These are phyloP conservation scores for Backusella luteola DNA, from an alignment of 192 early-diverging fungal species.

Conservation along the genomic window DNA sequence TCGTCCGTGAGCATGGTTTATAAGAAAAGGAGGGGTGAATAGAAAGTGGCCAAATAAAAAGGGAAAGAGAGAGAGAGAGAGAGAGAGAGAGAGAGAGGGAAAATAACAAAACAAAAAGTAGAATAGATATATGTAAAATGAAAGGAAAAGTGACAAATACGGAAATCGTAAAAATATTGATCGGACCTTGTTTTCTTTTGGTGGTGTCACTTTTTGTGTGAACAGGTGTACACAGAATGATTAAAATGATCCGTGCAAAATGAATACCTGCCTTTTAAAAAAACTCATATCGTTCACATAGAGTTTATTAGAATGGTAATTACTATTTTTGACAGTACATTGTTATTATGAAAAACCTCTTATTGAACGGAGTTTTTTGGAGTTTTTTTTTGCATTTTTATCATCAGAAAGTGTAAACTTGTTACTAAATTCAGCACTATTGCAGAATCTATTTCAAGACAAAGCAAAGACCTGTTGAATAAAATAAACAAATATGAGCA, in stretches of 20 bases:
- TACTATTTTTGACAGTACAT: neutral
- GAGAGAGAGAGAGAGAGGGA: neutral
- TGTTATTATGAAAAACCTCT: neutral
- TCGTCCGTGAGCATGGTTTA: slow-evolving; percentile 11
- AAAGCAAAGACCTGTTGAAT: neutral
- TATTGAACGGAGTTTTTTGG: neutral
- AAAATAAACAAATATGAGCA: neutral
- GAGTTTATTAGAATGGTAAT: neutral
- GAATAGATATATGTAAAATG: neutral
- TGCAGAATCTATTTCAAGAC: neutral
- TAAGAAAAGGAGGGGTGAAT: slow-evolving; percentile 4
- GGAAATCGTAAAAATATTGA: neutral
- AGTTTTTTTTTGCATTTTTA: neutral
- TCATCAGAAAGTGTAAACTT: neutral
- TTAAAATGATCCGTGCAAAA: neutral
- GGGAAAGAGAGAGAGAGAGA: slow-evolving; percentile 2
- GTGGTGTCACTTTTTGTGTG: neutral
- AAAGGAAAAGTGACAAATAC: neutral
- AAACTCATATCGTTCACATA: neutral
- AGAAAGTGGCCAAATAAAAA: neutral
- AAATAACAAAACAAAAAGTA: neutral
- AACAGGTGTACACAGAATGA: neutral
- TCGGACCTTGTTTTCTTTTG: neutral
- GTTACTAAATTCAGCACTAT: neutral
- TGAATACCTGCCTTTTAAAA: neutral